These are phyloP conservation scores for Thalassiosira pacifica DNA, from an alignment of 352 stramenopile genomes.

Conservation along the genomic window DNA sequence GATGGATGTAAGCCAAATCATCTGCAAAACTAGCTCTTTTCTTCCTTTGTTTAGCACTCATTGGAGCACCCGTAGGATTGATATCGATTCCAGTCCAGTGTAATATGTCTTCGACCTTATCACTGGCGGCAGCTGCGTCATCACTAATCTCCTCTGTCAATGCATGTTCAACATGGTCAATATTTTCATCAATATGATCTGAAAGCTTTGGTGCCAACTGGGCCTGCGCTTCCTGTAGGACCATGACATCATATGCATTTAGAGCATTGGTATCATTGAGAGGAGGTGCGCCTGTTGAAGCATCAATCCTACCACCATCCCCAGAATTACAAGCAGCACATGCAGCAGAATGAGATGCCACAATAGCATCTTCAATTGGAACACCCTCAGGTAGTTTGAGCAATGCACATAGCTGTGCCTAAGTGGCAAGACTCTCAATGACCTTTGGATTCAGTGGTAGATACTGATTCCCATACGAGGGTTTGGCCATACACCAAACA, in stretches of 20 bases:
- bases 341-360: not conserved
- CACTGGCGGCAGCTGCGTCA: too few species aligned
- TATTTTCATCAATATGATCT: too few species aligned
- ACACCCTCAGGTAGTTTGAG: not conserved
- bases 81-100: too few species aligned
- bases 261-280: not conserved
- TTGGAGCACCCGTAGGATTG: too few species aligned
- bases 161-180: too few species aligned
- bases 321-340: not conserved
- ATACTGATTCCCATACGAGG: not conserved
- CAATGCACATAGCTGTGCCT: not conserved
- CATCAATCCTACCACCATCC: not conserved
- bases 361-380: not conserved
- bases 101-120: too few species aligned
- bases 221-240: not conserved
- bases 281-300: too few species aligned
- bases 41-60: too few species aligned
- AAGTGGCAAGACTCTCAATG: not conserved
- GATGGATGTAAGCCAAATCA: too few species aligned
- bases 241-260: not conserved
- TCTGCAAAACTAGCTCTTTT: too few species aligned
- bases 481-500: constrained; percentile 5
- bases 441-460: constrained; percentile 53
- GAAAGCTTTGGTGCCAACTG: too few species aligned
- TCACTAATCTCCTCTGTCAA: too few species aligned